Evolutionary conservation across 805 yeast species (phyloP), one percentile per base, ranked within the genome.

Genomic region (Kodamaea jinghongensis): DNA sequence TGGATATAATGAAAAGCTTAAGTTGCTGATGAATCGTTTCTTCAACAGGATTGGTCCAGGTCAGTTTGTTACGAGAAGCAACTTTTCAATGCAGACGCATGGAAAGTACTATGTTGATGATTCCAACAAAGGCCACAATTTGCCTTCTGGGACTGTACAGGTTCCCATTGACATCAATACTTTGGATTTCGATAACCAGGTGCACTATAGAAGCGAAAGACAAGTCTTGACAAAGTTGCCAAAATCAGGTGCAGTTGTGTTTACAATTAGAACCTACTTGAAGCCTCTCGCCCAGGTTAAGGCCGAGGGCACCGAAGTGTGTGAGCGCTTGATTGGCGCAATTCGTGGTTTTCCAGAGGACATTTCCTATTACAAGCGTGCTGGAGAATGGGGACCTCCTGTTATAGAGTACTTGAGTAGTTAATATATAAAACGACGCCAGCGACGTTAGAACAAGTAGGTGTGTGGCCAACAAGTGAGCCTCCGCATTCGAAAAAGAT

Each of bases 331-430:
- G 14, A 64, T 70, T 33, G 81, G 78, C 6, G 87, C 89, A 1
- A 75, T 86, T 26, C 73, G 74, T 15, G 83, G 80, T 0, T 70
- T 85, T 54, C 82, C 83, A 6, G 77, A 67, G 3, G 76, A 67
- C 17, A 57, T 84, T 41, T 78, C 79, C 1, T 62, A 64, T 17
- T 86, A 86, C 63, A 86, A 86, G 57, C 70, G 77, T 42, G 70
- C 77, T 23, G 71, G 71, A 2, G 79, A 68, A 46, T 85, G 93
- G 89, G 87, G 89, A 0, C 76, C 76, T 1, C 83, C 90, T 0
- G 81, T 78, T 6, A 39, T 45, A 11, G 35, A 39, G 31, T 47
- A 47, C 29, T 41, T 47, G 36, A 28, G 23, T 20, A 20, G 23
- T 20, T 20, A 20, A 20, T 20, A 20, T 20, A 20, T 8, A 20